These are phyloP conservation scores for Claviceps spartinae DNA, from an alignment of 2,329 filamentous ascomycete genomes.

Conservation along the genomic window DNA sequence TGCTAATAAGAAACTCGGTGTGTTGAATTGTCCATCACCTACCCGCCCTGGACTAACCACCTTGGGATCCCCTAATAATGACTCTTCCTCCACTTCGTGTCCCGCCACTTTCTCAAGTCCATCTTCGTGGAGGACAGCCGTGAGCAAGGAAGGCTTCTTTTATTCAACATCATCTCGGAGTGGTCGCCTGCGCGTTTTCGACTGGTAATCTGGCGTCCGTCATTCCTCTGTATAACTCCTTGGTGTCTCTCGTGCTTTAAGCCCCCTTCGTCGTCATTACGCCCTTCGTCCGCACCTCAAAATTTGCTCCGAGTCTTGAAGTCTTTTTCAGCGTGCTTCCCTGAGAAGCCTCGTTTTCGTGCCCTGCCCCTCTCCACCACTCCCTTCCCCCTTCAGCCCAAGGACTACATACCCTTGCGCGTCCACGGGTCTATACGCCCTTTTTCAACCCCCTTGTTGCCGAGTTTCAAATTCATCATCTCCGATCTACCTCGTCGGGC, in stretches of 20 bases:
- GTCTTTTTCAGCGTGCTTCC: constrained; percentile 1
- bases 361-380: neutral
- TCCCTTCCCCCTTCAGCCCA: neutral
- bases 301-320: constrained; percentile 4
- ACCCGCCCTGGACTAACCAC: constrained; percentile 5
- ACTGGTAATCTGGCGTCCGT: constrained; percentile 3
- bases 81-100: constrained; percentile 6
- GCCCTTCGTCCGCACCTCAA: neutral
- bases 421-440: neutral
- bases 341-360: neutral
- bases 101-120: constrained; percentile 7
- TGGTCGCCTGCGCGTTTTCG: constrained; percentile 4
- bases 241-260: constrained; percentile 3
- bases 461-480: neutral
- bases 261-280: constrained; percentile 2
- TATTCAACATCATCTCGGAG: constrained; percentile 4
- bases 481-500: neutral
- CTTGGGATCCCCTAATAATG: constrained; percentile 7
- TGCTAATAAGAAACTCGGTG: too few species aligned
- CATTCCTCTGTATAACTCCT: constrained; percentile 4
- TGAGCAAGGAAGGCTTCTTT: constrained; percentile 4
- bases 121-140: constrained; percentile 4
- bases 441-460: neutral
- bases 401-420: neutral
- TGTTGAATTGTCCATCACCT: neutral